Conservation (phyloP, 2,329 filamentous ascomycete genomes). For the Pyrenophora seminiperda region DNA sequence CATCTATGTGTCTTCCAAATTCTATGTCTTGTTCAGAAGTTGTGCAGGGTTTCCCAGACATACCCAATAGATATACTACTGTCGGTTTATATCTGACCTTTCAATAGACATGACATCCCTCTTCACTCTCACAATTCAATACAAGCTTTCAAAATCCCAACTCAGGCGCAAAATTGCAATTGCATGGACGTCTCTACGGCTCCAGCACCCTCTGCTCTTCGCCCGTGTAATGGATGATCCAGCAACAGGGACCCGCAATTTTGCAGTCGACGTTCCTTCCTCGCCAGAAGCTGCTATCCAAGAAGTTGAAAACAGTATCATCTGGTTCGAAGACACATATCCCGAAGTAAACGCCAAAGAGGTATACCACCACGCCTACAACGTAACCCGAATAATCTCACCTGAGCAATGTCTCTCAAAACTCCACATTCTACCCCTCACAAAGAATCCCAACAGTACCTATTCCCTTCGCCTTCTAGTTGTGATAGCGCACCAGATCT, state of each 20-base stretch:
- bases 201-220: slow-evolving; percentile 49
- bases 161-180: slow-evolving; percentile 45
- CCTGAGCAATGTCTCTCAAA: slow-evolving; percentile 46
- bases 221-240: slow-evolving; percentile 34
- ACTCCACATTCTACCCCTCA: slow-evolving; percentile 48
- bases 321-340: slow-evolving; percentile 50
- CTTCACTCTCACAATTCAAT: slow-evolving; percentile 46
- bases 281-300: slow-evolving; percentile 38
- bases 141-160: slow-evolving; percentile 33
- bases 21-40: background rate
- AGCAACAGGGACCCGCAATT: slow-evolving; percentile 28
- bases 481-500: slow-evolving; percentile 53
- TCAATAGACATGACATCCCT: slow-evolving; percentile 48
- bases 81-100: background rate
- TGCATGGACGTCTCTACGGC: slow-evolving; percentile 49
- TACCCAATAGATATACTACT: background rate
- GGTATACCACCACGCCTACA: slow-evolving; percentile 51
- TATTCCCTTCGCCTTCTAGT: slow-evolving; percentile 45
- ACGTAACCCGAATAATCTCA: slow-evolving; percentile 49
- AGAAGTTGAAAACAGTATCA: slow-evolving; percentile 35
- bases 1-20: background rate
- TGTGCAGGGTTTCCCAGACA: background rate
- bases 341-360: slow-evolving; percentile 40
- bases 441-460: slow-evolving; percentile 28
- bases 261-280: slow-evolving; percentile 43